phyloP scores from a whole-genome alignment of 2,329 filamentous ascomycete species.

The Xylogone sp. region DNA sequence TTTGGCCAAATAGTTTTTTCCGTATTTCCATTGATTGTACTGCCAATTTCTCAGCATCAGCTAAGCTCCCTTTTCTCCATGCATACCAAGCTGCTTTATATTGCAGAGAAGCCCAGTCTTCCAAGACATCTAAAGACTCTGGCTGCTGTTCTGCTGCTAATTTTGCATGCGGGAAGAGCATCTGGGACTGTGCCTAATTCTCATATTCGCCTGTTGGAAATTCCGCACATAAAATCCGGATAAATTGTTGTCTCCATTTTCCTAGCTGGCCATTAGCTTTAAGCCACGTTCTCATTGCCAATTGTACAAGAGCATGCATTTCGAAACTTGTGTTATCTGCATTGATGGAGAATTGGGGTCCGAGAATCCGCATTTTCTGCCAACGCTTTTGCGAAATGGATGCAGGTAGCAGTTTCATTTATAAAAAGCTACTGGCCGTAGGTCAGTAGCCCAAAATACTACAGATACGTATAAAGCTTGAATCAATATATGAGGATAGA shows the following conservation, averaged over 20 bases:
- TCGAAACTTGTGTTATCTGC: conserved; percentile 25
- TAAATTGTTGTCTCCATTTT: conserved; percentile 25
- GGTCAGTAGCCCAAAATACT: too few species aligned
- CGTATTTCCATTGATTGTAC: conserved; percentile 8
- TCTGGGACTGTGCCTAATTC: conserved; percentile 17
- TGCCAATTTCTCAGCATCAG: conserved; percentile 10
- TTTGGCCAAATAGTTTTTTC: conserved; percentile 11
- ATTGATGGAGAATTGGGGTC: conserved; percentile 25
- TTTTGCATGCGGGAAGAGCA: conserved; percentile 18
- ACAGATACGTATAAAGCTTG: too few species aligned
- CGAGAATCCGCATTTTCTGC: too few species aligned
- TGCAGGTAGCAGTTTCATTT: too few species aligned
- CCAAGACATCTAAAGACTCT: conserved; percentile 8
- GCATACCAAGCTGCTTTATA: conserved; percentile 18
- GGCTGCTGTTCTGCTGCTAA: conserved; percentile 12
- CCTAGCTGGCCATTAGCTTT: conserved; percentile 21
- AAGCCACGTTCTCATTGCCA: conserved; percentile 29
- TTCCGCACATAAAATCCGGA: conserved; percentile 21
- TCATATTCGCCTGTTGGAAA: conserved; percentile 17
- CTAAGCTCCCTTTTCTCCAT: conserved; percentile 9
- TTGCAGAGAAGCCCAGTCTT: conserved; percentile 14
- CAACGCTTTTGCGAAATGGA: too few species aligned
- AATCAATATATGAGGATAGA: too few species aligned
- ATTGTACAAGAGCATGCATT: conserved; percentile 40
- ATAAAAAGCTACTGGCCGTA: too few species aligned